phyloP scores from a whole-genome alignment of 2,329 filamentous ascomycete genomes.

The Chrysoporthe deuterocubensis region DNA sequence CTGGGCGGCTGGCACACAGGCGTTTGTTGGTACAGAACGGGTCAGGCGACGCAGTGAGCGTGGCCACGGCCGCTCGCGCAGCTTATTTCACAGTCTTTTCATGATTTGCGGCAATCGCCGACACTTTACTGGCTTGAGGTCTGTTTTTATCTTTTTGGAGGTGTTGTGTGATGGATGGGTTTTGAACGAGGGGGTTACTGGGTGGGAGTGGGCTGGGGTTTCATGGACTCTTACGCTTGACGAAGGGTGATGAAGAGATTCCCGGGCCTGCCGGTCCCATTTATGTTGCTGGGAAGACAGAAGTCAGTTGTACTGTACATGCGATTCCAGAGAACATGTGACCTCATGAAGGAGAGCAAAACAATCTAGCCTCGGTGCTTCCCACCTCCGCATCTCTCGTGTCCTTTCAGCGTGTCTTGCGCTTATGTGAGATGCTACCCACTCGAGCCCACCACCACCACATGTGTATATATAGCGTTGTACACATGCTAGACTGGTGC shows the following conservation, averaged over 20 bases:
- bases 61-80: constrained; percentile 20
- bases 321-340: constrained; percentile 2
- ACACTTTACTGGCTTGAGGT: not conserved
- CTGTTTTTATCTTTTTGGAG: not conserved
- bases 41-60: constrained; percentile 13
- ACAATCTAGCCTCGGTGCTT: constrained; percentile 1
- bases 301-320: constrained; percentile 2
- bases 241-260: constrained; percentile 7
- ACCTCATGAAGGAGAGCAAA: not conserved
- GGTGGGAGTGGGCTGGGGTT: not conserved
- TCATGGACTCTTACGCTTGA: not conserved
- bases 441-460: not conserved
- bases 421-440: not conserved
- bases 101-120: not conserved
- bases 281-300: not conserved
- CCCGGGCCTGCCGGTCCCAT: not conserved
- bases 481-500: not conserved
- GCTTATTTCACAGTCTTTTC: not conserved
- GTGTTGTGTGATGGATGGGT: not conserved
- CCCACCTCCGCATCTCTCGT: not conserved
- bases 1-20: constrained; percentile 18
- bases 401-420: not conserved
- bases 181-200: not conserved
- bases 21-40: constrained; percentile 16
- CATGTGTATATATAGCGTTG: not conserved